Base-by-base conservation (phyloP, 2,329 filamentous ascomycete species). In the Colletotrichum lupini region DNA sequence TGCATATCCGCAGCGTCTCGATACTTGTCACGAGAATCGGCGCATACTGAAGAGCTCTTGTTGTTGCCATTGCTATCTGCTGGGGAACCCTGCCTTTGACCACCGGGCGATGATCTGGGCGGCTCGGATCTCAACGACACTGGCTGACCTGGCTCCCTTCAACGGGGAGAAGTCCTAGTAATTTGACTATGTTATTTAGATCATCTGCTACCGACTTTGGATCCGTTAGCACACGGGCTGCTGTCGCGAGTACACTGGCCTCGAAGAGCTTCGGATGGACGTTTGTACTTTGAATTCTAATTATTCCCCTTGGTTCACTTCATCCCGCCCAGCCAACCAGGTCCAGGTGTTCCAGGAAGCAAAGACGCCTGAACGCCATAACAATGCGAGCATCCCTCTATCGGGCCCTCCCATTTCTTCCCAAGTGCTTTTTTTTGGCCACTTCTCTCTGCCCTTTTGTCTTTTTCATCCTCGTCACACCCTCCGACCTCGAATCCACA, bases 351-450 rank as follows among this genome's bases (percentile, higher is more conserved):
- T 72, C 68, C 68, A 68, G 72, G 68, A 74, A 72, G 57, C 61
- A 74, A 72, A 74, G 72, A 74, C 72, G 72, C 72, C 72, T 74
- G 68, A 74, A 72, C 72, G 72, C 72, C 72, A 55, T 74, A 72
- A 74, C 62, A 74, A 74, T 74, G 72, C 72, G 72, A 74, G 62
- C 32, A 72, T 72, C 55, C 70, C 71, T 61, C 49, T 61, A 35
- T 61, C 71, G 66, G 59, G 59, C 60, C 60, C 58, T 26, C 32
- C 71, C 55, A 62, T 63, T 42, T 49, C 49, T 67, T 65, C 62
- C 62, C 52, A 42, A 56, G 62, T 59, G 49, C 32, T 30, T 32
- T 57, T 30, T 32, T 52, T 56, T 57, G 28, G 35, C 61, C 65
- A 32, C 37, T 56, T 16, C 52, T 28, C 53, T 56, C 32, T 42